Base-by-base conservation (phyloP, 139 green algal genomes). In the Coelastrella sp. region DNA sequence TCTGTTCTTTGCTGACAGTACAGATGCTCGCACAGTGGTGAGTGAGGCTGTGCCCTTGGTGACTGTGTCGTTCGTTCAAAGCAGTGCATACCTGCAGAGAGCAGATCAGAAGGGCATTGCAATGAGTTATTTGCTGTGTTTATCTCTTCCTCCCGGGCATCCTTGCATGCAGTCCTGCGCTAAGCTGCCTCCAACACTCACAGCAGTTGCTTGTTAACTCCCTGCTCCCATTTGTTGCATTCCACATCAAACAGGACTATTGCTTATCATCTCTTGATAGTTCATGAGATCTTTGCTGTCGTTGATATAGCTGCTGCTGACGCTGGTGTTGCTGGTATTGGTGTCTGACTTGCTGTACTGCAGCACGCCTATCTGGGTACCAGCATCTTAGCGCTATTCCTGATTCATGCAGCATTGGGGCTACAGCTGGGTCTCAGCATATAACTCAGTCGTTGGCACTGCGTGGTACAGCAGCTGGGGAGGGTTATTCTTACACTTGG, bases 341-440 rank as follows among this genome's bases (percentile, higher is more conserved):
- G n/a, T n/a, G n/a, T 11, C 23, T 41, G 2, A 5, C 23, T 38
- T 19, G 27, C 35, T 53, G 51, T 79, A 32, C n/a, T 74, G 72
- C 87, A 93, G 88, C 95, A 98, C 78, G 94, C 95, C 37, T 97
- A 91, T 89, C 87, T 98, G 15, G 95, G 95, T 59, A 88, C 83
- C 21, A 85, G 40, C 67, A 95, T 96, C 86, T 88, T 98, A 84
- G 93, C 87, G 0, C 84, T 98, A 40, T 95, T 98, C 81, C 38
- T 95, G 27, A 79, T 95, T 38, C 95, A 98, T 74, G 87, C 71
- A 5, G 92, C 41, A 2, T 88, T 96, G 21, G 95, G 95, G 51
- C 79, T 98, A 23, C 87, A 97, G 85, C 89, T 97, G 76, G 95
- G 93, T 19, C 88, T 97, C 13, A 90, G 69, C 84, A 86, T 97